These are phyloP conservation scores for Datisca glomerata DNA, from an alignment of 306 rosid genomes.

Conservation along the genomic window DNA sequence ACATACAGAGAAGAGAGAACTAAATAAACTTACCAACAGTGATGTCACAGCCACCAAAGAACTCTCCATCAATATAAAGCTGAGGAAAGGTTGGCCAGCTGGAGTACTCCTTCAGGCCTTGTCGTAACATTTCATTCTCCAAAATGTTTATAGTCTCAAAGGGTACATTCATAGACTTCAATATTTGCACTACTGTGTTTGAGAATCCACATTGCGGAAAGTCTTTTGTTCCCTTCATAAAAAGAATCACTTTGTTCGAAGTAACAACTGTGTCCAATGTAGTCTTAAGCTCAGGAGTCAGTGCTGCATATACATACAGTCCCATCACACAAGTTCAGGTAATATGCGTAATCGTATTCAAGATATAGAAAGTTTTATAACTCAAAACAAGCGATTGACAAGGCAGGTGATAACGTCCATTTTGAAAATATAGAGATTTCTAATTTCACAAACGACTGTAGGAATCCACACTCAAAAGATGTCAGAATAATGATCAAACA, in stretches of 20 bases:
- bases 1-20: not conserved
- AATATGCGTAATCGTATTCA: not conserved
- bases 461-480: not conserved
- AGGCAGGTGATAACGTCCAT: no score
- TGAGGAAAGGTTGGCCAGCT: conserved; percentile 98
- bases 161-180: conserved; percentile 57
- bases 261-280: conserved; percentile 79
- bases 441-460: not conserved
- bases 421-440: no score
- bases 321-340: conserved; percentile 1
- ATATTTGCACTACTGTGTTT: conserved; percentile 79
- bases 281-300: conserved; percentile 68
- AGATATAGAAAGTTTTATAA: no score
- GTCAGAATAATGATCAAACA: not conserved
- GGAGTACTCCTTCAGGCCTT: conserved; percentile 73
- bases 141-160: conserved; percentile 67
- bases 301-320: conserved; percentile 30
- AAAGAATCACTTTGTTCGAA: conserved; percentile 67
- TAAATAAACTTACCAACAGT: conserved; percentile 60
- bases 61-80: conserved; percentile 90
- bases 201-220: conserved; percentile 98
- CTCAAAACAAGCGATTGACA: no score
- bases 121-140: conserved; percentile 77
- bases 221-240: conserved; percentile 89
- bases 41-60: conserved; percentile 97